Evolutionary conservation across 805 yeast genomes (phyloP).

Genomic region (Kazachstania taianensis): DNA sequence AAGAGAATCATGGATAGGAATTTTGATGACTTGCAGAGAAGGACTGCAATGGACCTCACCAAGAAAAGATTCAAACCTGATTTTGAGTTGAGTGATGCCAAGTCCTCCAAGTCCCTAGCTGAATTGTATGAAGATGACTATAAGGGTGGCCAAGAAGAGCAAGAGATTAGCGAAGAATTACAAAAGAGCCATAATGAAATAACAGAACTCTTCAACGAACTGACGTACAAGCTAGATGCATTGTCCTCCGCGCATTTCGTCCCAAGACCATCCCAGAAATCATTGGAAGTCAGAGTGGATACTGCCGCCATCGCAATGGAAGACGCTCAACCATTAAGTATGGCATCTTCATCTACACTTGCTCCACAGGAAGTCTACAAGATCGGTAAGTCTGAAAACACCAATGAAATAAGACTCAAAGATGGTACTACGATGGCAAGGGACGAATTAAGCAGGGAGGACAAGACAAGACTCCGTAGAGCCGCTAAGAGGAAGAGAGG

Average conservation of each 20-base stretch:
- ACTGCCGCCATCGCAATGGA: conserved; percentile 82
- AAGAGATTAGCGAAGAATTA: conserved; percentile 52
- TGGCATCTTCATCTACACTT: conserved; percentile 59
- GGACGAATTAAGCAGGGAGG: conserved; percentile 74
- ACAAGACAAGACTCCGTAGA: conserved; percentile 77
- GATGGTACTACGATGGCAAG: conserved; percentile 75
- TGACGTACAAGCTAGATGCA: conserved; percentile 72
- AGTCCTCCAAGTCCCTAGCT: conserved; percentile 80
- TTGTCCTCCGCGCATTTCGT: conserved; percentile 89
- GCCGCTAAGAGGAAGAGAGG: conserved; percentile 75
- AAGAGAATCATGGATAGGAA: conserved; percentile 64
- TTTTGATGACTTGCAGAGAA: conserved; percentile 76
- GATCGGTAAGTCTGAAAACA: conserved; percentile 35
- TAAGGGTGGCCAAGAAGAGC: conserved; percentile 38
- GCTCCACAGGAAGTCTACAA: conserved; percentile 94
- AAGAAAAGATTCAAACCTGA: conserved; percentile 40
- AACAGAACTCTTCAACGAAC: conserved; percentile 45
- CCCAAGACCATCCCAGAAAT: conserved; percentile 79
- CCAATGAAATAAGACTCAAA: conserved; percentile 56
- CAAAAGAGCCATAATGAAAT: conserved; percentile 73
- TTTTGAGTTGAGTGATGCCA: conserved; percentile 69
- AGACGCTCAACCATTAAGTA: conserved; percentile 87
- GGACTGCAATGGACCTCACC: conserved; percentile 57
- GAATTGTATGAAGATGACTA: conserved; percentile 86
- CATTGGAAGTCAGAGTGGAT: conserved; percentile 73